Conservation (phyloP, 2,329 filamentous ascomycete genomes). For the Scedosporium boydii region DNA sequence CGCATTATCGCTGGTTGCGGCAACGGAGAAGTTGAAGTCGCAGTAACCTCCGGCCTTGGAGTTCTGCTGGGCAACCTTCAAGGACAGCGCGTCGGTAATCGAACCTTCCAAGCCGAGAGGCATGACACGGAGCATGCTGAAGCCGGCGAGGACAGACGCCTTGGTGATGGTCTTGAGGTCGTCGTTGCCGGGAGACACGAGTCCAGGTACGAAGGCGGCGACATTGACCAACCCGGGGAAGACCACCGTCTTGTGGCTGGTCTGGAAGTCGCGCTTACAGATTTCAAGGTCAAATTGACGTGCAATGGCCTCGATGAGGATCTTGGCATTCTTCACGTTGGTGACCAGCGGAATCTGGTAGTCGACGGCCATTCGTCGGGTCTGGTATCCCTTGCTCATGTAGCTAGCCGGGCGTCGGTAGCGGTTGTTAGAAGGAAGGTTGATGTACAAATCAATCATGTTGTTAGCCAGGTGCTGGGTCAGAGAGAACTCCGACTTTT, state of each 20-base stretch:
- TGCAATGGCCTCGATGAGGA: constrained; percentile 87
- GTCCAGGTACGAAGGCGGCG: constrained; percentile 68
- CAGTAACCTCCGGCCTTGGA: constrained; percentile 58
- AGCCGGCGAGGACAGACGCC: constrained; percentile 64
- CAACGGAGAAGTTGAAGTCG: constrained; percentile 73
- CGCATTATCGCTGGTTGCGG: constrained; percentile 62
- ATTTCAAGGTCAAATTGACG: constrained; percentile 81
- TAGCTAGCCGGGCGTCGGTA: constrained; percentile 96
- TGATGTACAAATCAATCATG: constrained; percentile 97
- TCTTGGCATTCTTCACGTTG: constrained; percentile 98
- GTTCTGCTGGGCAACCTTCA: constrained; percentile 64
- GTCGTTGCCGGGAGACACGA: constrained; percentile 52
- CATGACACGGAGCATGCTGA: constrained; percentile 74
- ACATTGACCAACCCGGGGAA: constrained; percentile 71
- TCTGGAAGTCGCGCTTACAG: constrained; percentile 79
- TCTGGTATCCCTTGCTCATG: constrained; percentile 96
- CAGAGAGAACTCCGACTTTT: constrained; percentile 92
- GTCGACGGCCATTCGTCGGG: constrained; percentile 94
- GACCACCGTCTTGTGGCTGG: constrained; percentile 68
- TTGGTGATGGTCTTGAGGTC: constrained; percentile 64
- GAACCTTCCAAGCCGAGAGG: constrained; percentile 64
- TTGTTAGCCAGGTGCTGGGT: constrained; percentile 97
- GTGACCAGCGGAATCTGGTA: constrained; percentile 94
- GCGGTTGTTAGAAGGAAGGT: constrained; percentile 95
- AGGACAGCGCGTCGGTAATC: constrained; percentile 61